Evolutionary conservation across 805 yeast genomes (phyloP).

Genomic region (Diddensiella santjacobensis): DNA sequence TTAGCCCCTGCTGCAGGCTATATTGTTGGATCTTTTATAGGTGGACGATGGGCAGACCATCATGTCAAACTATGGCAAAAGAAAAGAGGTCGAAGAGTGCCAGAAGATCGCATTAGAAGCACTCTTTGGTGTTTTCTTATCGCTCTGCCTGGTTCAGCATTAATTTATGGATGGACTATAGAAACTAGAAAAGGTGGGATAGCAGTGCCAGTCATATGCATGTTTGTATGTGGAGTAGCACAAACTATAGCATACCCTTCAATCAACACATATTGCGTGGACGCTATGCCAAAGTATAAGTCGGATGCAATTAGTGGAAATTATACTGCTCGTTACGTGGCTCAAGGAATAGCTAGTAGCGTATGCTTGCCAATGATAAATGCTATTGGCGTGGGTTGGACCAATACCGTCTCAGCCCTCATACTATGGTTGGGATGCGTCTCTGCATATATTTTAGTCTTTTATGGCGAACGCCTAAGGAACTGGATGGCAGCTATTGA

Average conservation of each 20-base stretch:
- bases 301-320: slow-evolving; percentile 57
- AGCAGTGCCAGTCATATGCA: slow-evolving; percentile 48
- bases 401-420: slow-evolving; percentile 47
- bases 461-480: slow-evolving; percentile 41
- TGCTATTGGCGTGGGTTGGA: slow-evolving; percentile 55
- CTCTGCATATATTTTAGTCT: slow-evolving; percentile 35
- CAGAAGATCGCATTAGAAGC: slow-evolving; percentile 51
- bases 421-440: slow-evolving; percentile 40
- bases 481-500: slow-evolving; percentile 8
- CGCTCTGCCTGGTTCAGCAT: slow-evolving; percentile 42
- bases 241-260: slow-evolving; percentile 53
- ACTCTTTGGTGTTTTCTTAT: slow-evolving; percentile 41
- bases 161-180: slow-evolving; percentile 54
- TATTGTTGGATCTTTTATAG: slow-evolving; percentile 46
- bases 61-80: slow-evolving; percentile 43
- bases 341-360: slow-evolving; percentile 51
- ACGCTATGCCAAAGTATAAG: slow-evolving; percentile 49
- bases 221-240: slow-evolving; percentile 48
- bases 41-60: slow-evolving; percentile 52
- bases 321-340: slow-evolving; percentile 47
- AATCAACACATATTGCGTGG: slow-evolving; percentile 55
- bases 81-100: slow-evolving; percentile 42
- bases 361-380: slow-evolving; percentile 45
- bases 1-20: slow-evolving; percentile 58
- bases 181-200: slow-evolving; percentile 50